Evolutionary conservation across 2,329 filamentous ascomycete genomes (phyloP), one percentile per base, ranked within the genome.

Genomic region (Penicillium sp.): DNA sequence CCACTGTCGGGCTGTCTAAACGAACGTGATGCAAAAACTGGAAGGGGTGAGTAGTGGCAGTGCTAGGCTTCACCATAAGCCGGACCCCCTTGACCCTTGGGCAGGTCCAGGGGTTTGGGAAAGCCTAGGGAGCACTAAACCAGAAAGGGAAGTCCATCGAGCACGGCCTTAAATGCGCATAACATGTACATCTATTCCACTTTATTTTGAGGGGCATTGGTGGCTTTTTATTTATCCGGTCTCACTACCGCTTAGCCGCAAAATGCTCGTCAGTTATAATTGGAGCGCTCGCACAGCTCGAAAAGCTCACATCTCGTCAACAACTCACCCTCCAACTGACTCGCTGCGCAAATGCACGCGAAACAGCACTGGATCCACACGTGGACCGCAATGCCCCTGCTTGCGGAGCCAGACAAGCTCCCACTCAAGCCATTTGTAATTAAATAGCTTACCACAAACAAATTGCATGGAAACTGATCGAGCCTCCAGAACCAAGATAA

Each of bases 371-470:
- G 48, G 48, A 18, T 50, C 4, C 35, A 50, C 37, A 50, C 40
- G 3, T 50, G 48, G 48, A 43, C 48, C 1, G 40, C 48, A 22
- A 50, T 50, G 53, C 53, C 53, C 0, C 85, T 88, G 66, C 72
- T 86, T 40, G 84, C 84, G 1, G 86, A 89, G 64, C 80, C 78
- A 9, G 76, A 72, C 45, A 89, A 88, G 60, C 75, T 89, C 20
- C 85, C 86, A 9, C 81, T 82, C 0, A 68, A 79, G 2, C 82
- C 84, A 41, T 89, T 85, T 65, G 82, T 51, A 31, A 25, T 15
- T 54, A 23, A 50, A 12, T 6, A 12, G 11, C 14, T 27, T 9
- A 11, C 42, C 14, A 46, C 37, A 18, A 50, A 47, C 53, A 67
- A 43, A 66, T 54, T 57, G 46, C 20, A 29, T 49, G 26, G 49